Conservation (phyloP, 495 filamentous ascomycete species). For the Chaetomidium leptoderma region DNA sequence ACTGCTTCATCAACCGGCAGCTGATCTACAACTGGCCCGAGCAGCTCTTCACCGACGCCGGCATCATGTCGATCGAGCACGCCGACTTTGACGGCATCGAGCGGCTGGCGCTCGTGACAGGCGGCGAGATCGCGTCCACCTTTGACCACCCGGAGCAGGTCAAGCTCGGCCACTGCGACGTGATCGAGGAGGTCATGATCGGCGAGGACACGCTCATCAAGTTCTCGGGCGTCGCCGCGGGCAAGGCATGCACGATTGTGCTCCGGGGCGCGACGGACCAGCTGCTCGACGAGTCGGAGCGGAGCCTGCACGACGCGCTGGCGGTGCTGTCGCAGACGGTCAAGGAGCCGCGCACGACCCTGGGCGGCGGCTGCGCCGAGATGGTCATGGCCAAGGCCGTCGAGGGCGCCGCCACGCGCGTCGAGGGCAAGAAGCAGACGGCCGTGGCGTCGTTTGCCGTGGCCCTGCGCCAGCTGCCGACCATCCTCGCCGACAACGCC, state of each 20-base stretch:
- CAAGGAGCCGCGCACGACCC: slow-evolving; percentile 85
- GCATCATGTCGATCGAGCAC: slow-evolving; percentile 97
- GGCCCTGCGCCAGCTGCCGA: slow-evolving; percentile 88
- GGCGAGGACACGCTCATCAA: slow-evolving; percentile 95
- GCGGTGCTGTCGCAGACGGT: slow-evolving; percentile 97
- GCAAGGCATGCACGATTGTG: slow-evolving; percentile 93
- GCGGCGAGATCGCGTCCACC: slow-evolving; percentile 93
- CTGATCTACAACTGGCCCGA: slow-evolving; percentile 99
- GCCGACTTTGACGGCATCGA: slow-evolving; percentile 98
- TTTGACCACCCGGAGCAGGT: slow-evolving; percentile 97
- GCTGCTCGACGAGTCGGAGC: slow-evolving; percentile 92
- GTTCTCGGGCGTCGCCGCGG: slow-evolving; percentile 93
- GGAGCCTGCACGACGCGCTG: slow-evolving; percentile 91
- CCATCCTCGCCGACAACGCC: slow-evolving; percentile 95
- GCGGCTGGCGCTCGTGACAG: slow-evolving; percentile 88
- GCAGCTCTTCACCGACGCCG: slow-evolving; percentile 95
- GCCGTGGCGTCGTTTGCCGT: slow-evolving; percentile 86
- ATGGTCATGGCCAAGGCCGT: slow-evolving; percentile 99
- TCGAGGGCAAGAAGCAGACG: slow-evolving; percentile 92
- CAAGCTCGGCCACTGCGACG: slow-evolving; percentile 89
- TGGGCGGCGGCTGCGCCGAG: slow-evolving; percentile 94
- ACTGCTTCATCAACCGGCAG: slow-evolving; percentile 99
- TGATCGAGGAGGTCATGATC: slow-evolving; percentile 97
- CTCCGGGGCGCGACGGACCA: slow-evolving; percentile 95
- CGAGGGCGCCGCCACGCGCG: slow-evolving; percentile 87